Conservation (phyloP, 345 rosid species). For the Microcos paniculata region DNA sequence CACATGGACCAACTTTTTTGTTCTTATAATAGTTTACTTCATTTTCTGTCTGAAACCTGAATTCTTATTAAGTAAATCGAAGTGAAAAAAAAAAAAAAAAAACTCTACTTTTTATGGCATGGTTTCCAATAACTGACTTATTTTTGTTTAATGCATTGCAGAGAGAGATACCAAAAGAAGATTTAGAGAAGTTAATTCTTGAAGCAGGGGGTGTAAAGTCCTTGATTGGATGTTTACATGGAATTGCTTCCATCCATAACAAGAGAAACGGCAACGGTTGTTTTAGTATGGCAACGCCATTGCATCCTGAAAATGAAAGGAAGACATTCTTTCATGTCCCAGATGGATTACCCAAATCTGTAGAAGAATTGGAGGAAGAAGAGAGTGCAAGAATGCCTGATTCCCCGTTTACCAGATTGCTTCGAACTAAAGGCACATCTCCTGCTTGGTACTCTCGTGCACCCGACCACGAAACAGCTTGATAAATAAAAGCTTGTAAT, state of each 20-base stretch:
- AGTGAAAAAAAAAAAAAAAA: not conserved
- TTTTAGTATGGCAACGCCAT: slow-evolving; percentile 17
- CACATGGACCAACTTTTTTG: not conserved
- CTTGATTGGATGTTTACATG: slow-evolving; percentile 66
- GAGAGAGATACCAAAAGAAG: slow-evolving; percentile 55
- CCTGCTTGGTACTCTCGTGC: slow-evolving; percentile 82
- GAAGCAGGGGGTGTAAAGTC: slow-evolving; percentile 67
- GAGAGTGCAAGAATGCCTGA: slow-evolving; percentile 77
- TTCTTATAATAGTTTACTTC: not conserved
- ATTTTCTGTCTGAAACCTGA: not conserved
- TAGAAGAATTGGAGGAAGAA: slow-evolving; percentile 76
- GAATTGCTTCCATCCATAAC: slow-evolving; percentile 47
- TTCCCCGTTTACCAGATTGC: slow-evolving; percentile 66
- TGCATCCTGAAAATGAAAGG: slow-evolving; percentile 21
- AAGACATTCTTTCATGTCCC: slow-evolving; percentile 51
- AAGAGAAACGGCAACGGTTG: slow-evolving; percentile 28
- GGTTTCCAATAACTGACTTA: not conserved
- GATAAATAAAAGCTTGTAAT: slow-evolving; percentile 6
- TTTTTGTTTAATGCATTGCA: slow-evolving; percentile 13
- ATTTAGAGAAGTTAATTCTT: slow-evolving; percentile 60
- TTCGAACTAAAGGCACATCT: slow-evolving; percentile 56
- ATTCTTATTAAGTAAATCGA: not conserved
- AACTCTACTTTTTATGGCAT: not conserved
- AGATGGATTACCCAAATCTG: slow-evolving; percentile 77
- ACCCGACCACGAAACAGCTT: slow-evolving; percentile 78